phyloP scores from a whole-genome alignment of 2,329 filamentous ascomycete species.

The Botryotinia calthae region DNA sequence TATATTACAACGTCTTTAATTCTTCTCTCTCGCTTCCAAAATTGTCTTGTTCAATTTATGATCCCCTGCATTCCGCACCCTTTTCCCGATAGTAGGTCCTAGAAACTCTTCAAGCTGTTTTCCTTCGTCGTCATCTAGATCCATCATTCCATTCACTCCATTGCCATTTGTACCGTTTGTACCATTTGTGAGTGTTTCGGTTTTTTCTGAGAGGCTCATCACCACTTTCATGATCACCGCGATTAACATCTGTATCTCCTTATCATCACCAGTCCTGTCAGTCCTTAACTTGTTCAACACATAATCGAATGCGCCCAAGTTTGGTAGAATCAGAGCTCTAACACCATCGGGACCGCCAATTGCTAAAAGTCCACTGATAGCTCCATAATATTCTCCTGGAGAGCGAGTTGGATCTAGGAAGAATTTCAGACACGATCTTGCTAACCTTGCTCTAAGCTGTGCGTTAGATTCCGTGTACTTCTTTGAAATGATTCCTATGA shows the following conservation, averaged over 20 bases:
- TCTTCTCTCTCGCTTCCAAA: conserved; percentile 23
- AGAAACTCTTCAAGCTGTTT: conserved; percentile 35
- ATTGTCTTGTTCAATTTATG: conserved; percentile 36
- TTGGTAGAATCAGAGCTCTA: conserved; percentile 63
- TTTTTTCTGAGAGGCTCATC: conserved; percentile 49
- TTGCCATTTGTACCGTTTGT: conserved; percentile 28
- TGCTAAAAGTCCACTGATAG: conserved; percentile 73
- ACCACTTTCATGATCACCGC: conserved; percentile 56
- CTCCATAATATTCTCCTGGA: conserved; percentile 82
- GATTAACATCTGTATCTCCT: conserved; percentile 60
- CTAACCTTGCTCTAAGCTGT: conserved; percentile 81
- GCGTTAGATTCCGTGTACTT: conserved; percentile 81
- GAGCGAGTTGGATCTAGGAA: conserved; percentile 86
- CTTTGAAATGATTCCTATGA: conserved; percentile 74
- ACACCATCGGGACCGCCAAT: conserved; percentile 70
- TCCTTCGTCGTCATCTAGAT: conserved; percentile 23
- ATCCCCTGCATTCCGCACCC: conserved; percentile 31
- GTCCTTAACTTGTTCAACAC: conserved; percentile 56
- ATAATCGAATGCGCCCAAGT: conserved; percentile 61
- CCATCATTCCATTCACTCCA: conserved; percentile 9
- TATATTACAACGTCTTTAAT: conserved; percentile 6
- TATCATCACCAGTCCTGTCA: conserved; percentile 50
- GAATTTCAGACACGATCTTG: conserved; percentile 87
- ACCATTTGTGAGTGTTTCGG: conserved; percentile 24
- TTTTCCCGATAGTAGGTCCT: conserved; percentile 34